Percentiles rank a stretch among this genome's conserved stretches.
Evolutionary conservation across 108 stramenopile genomes (phyloP).

Genomic region (Pseudonitzschia delicatissima): DNA sequence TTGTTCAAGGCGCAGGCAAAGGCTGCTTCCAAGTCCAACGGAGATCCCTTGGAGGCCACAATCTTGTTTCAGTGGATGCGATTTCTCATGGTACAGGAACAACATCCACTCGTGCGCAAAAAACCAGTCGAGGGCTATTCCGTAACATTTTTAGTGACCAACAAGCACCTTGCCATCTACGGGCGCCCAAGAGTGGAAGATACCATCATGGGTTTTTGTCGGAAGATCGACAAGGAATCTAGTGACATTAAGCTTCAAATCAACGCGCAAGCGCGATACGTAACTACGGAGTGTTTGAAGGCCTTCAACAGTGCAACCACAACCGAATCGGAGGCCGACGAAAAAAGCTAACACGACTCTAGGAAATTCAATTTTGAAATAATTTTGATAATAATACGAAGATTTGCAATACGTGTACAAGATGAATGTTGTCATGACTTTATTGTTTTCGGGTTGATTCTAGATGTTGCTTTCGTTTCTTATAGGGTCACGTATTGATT

Average conservation of each 20-base stretch:
- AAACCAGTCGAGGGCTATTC: slow-evolving; percentile 20
- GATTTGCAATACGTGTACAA: too few relatives aligned
- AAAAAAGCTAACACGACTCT: too few relatives aligned
- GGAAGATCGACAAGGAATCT: slow-evolving; percentile 22
- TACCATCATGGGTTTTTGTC: slow-evolving; percentile 10
- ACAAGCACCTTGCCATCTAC: slow-evolving; percentile 4
- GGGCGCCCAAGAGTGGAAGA: not conserved
- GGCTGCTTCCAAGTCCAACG: not conserved
- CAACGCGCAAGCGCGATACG: slow-evolving; percentile 19
- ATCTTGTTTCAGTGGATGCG: slow-evolving; percentile 19
- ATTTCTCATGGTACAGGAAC: slow-evolving; percentile 3
- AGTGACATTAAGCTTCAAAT: slow-evolving; percentile 21
- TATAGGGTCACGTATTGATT: slow-evolving; percentile 63
- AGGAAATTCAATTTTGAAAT: too few relatives aligned
- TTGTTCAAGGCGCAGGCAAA: slow-evolving; percentile 22
- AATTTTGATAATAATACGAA: too few relatives aligned
- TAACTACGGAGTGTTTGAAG: slow-evolving; percentile 19
- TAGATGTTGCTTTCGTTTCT: too few relatives aligned
- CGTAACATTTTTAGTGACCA: slow-evolving; percentile 18
- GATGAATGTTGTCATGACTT: too few relatives aligned
- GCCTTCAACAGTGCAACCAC: slow-evolving; percentile 3
- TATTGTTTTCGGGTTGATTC: too few relatives aligned
- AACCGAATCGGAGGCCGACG: not conserved
- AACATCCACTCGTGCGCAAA: slow-evolving; percentile 13
- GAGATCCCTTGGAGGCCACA: slow-evolving; percentile 9